Evolutionary conservation across 768 basidiomycete species (phyloP).

Genomic region (Sarcodon aspratus): DNA sequence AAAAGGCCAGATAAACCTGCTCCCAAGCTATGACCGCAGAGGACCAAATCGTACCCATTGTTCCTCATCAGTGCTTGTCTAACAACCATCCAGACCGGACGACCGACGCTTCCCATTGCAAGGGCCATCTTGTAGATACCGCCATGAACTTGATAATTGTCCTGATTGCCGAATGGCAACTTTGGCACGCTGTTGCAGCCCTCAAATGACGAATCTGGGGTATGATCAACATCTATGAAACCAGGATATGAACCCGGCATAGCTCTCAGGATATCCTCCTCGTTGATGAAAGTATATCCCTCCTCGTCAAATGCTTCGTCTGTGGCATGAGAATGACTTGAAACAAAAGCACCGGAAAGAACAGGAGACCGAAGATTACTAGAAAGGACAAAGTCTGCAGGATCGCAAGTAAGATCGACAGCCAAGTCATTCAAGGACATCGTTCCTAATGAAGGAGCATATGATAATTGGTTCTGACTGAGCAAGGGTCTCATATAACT

Average conservation of each 20-base stretch:
- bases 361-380: not conserved
- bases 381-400: constrained; percentile 43
- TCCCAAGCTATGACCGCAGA: constrained; percentile 79
- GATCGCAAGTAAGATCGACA: constrained; percentile 76
- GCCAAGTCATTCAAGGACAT: constrained; percentile 85
- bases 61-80: constrained; percentile 58
- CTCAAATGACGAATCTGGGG: not conserved
- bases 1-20: constrained; percentile 72
- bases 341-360: not conserved
- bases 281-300: constrained; percentile 8
- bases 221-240: constrained; percentile 10
- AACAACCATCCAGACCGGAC: constrained; percentile 69
- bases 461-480: constrained; percentile 2
- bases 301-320: constrained; percentile 1
- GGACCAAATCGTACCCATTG: constrained; percentile 60
- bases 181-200: not conserved
- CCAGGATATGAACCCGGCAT: constrained; percentile 18
- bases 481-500: not conserved
- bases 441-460: constrained; percentile 35
- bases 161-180: not conserved
- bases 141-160: constrained; percentile 55
- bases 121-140: constrained; percentile 75
- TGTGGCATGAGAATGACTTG: not conserved
- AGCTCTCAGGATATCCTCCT: constrained; percentile 9
- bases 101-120: constrained; percentile 66